Percentiles rank a stretch among this genome's conserved stretches.
These are phyloP conservation scores for Chaetomium globosum DNA, from an alignment of 2,329 filamentous ascomycete genomes.

Conservation along the genomic window DNA sequence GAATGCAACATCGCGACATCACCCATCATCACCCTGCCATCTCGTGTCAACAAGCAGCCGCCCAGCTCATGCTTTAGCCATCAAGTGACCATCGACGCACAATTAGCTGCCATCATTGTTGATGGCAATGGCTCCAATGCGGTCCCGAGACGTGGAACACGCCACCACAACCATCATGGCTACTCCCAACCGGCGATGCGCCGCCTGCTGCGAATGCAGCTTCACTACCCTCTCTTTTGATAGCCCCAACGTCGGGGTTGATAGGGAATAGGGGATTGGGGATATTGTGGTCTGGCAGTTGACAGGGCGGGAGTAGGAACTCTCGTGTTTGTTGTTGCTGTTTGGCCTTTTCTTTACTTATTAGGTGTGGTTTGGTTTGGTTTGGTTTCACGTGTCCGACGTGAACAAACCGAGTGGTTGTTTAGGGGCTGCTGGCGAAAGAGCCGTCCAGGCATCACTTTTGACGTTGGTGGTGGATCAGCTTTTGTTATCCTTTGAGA, in stretches of 20 bases:
- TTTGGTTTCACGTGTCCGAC: neutral
- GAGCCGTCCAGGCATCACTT: neutral
- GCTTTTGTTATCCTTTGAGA: neutral
- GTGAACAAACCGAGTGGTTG: neutral
- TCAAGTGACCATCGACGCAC: neutral
- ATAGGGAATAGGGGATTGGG: constrained; percentile 47
- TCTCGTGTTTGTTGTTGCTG: neutral
- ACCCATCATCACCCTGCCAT: no score
- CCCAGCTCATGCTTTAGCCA: neutral
- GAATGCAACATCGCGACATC: neutral
- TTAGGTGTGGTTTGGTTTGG: neutral
- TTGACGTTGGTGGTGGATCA: neutral
- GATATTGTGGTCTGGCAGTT: neutral
- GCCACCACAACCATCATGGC: neutral
- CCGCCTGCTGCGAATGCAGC: neutral
- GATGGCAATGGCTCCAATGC: constrained; percentile 2
- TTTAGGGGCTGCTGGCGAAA: neutral
- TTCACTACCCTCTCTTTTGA: constrained; percentile 34
- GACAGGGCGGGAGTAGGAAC: neutral
- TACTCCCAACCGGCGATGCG: neutral
- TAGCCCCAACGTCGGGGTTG: constrained; percentile 59
- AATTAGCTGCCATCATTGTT: neutral
- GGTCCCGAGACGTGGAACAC: neutral
- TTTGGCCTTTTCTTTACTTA: neutral
- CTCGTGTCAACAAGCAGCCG: neutral